These are phyloP conservation scores for Calonectria crousiana DNA, from an alignment of 2,329 filamentous ascomycete genomes.

Conservation along the genomic window DNA sequence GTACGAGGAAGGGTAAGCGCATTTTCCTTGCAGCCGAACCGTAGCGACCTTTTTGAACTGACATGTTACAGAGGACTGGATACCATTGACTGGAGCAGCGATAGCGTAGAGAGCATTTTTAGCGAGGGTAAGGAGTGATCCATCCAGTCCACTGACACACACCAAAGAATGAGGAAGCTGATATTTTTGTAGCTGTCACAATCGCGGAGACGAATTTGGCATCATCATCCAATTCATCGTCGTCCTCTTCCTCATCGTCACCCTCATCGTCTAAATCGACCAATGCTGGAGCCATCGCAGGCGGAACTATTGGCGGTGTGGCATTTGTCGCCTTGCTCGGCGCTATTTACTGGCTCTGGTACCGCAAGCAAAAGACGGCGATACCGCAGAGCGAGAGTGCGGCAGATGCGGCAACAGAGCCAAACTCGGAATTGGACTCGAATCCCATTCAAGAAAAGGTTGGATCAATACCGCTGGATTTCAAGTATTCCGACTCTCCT, in stretches of 20 bases:
- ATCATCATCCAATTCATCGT: background rate
- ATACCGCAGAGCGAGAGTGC: background rate
- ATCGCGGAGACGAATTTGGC: background rate
- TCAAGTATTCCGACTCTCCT: background rate
- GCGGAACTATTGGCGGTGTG: background rate
- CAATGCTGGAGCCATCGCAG: background rate
- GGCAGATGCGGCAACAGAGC: background rate
- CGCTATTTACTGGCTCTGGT: background rate
- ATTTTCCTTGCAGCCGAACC: no score
- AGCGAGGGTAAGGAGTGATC: background rate
- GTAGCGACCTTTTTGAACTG: background rate
- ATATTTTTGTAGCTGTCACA: background rate
- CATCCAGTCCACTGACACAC: no score
- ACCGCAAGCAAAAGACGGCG: background rate
- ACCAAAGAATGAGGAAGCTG: background rate
- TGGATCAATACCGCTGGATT: background rate
- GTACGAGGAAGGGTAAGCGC: conserved; percentile 4
- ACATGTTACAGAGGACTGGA: background rate
- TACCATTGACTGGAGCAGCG: background rate
- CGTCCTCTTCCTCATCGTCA: background rate
- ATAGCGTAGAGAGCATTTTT: background rate
- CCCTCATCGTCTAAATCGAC: background rate
- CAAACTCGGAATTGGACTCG: background rate
- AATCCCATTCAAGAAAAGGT: background rate
- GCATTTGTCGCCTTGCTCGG: background rate